Evolutionary conservation across 225 moss, liverwort and hornwort genomes (phyloP), one percentile per base, ranked within the genome.

Genomic region (Rhytidiadelphus loreus): DNA sequence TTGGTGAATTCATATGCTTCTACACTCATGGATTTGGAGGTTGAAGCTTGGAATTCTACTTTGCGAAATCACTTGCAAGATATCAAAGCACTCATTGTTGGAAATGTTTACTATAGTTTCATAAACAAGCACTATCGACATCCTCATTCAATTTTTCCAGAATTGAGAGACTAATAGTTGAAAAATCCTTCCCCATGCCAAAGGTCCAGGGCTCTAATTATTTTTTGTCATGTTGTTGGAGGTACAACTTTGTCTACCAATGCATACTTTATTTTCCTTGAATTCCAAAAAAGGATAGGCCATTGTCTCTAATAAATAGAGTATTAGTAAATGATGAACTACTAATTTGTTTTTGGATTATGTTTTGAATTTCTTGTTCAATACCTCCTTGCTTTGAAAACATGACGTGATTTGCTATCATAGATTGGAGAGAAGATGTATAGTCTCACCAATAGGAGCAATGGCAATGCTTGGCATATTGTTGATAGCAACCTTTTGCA

Each of bases 131-230:
- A 2, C n/a, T 68, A 68, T 68, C 0, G 68, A 0, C 23, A n/a
- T 22, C 68, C 2, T 68, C 0, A n/a, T n/a, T 68, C n/a, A 12
- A 0, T n/a, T 23, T n/a, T 68, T 68, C n/a, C 1, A 68, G 2
- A 68, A 4, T 0, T 68, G 2, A n/a, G 68, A 68, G n/a, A 68
- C n/a, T 12, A 12, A 1, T 68, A 68, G 68, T 22, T n/a, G 12
- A 12, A 68, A 64, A n/a, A 68, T n/a, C 22, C 7, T 68, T n/a
- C 22, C 4, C 23, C 23, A 23, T 68, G 13, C 18, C 9, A 64
- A 64, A 9, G 18, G 64, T 68, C 7, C 1, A 22, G 3, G n/a
- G 0, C 7, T n/a, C 3, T 65, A 22, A 17, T 25, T 25, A 25
- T 59, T 11, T 12, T 59, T 25, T 52, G 3, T 4, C 15, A 12